phyloP scores from a whole-genome alignment of 2,329 filamentous ascomycete genomes.

The Teratosphaeria gauchensis region DNA sequence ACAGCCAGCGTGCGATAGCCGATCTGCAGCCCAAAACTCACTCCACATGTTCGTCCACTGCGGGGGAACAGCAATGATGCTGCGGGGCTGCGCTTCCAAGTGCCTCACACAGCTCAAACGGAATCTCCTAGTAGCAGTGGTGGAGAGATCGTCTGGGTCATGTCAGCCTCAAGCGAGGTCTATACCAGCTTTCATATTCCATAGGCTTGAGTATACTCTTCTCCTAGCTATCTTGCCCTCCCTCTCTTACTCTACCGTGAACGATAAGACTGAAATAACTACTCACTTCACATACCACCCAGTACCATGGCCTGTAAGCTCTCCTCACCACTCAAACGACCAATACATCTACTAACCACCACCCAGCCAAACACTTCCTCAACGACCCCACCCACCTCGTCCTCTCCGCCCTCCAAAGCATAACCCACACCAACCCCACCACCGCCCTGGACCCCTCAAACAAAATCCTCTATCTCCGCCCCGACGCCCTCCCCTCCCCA shows the following conservation, averaged over 20 bases:
- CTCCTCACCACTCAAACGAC: background rate
- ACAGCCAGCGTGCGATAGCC: background rate
- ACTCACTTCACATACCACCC: background rate
- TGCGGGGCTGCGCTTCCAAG: background rate
- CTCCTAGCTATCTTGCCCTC: background rate
- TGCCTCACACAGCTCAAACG: background rate
- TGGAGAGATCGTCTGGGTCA: background rate
- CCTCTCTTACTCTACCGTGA: background rate
- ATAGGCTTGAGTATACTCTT: background rate
- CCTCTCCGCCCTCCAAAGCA: conserved; percentile 61
- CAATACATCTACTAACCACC: background rate
- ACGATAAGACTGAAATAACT: background rate
- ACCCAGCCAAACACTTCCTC: conserved; percentile 68
- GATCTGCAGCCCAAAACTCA: background rate
- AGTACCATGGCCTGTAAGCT: background rate
- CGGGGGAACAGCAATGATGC: background rate
- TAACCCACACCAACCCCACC: conserved; percentile 77
- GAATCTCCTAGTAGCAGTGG: background rate
- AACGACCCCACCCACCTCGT: conserved; percentile 74
- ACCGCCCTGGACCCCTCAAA: conserved; percentile 67
- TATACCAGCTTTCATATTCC: background rate
- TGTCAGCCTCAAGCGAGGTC: background rate
- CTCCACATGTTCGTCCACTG: background rate
- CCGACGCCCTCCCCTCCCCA: conserved; percentile 33
- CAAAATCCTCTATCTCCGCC: conserved; percentile 74